Evolutionary conservation across 352 stramenopile genomes (phyloP).

Genomic region (Globisporangium middletonii): DNA sequence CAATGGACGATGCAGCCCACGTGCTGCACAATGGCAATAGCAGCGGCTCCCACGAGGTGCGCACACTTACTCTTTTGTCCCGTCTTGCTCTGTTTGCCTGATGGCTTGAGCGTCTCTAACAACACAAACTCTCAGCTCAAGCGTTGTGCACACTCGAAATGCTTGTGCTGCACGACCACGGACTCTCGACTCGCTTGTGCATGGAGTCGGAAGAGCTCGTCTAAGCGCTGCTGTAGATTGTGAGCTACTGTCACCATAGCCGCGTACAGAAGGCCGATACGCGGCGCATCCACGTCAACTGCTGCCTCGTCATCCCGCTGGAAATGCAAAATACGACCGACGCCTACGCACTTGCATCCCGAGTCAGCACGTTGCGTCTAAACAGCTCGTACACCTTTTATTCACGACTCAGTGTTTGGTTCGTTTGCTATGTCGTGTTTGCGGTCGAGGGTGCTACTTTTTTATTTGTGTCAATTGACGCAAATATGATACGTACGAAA

Average conservation of each 20-base stretch:
- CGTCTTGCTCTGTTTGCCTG: background rate
- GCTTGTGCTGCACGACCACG: slow-evolving; percentile 37
- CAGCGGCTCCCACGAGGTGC: slow-evolving; percentile 54
- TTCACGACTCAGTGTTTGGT: no score
- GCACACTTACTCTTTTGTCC: background rate
- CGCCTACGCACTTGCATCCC: slow-evolving; percentile 7
- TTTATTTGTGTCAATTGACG: no score
- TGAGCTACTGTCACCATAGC: slow-evolving; percentile 51
- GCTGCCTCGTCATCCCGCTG: slow-evolving; percentile 80
- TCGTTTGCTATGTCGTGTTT: no score
- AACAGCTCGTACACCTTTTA: no score
- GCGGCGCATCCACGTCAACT: slow-evolving; percentile 73
- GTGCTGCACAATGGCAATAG: slow-evolving; percentile 61
- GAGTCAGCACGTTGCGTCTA: background rate
- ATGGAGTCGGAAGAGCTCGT: slow-evolving; percentile 65
- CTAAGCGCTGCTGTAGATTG: slow-evolving; percentile 65
- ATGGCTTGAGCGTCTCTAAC: background rate
- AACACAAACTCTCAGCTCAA: slow-evolving; percentile 24
- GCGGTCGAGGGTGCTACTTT: no score
- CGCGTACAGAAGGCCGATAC: slow-evolving; percentile 44
- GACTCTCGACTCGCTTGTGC: slow-evolving; percentile 31
- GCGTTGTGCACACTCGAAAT: slow-evolving; percentile 59
- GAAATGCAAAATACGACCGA: slow-evolving; percentile 51
- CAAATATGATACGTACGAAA: no score
- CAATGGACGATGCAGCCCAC: slow-evolving; percentile 25